phyloP scores from a whole-genome alignment of 2,329 filamentous ascomycete species.

The Ophiostoma angusticollis region DNA sequence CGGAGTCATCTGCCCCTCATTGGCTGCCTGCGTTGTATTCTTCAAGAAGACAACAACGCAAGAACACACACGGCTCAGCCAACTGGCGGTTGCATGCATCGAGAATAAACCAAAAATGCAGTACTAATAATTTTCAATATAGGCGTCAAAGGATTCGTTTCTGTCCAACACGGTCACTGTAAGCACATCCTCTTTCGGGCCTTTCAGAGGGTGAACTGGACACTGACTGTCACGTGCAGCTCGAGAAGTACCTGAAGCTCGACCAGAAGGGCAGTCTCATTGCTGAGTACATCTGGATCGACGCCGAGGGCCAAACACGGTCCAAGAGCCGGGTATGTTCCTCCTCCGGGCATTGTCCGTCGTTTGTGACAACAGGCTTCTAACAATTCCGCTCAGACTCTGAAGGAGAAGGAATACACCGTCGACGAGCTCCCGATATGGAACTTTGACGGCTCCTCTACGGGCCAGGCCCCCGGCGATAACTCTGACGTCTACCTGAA shows the following conservation, averaged over 20 bases:
- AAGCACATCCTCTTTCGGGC: not conserved
- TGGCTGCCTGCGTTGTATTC: constrained; percentile 1
- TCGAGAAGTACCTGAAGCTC: constrained; percentile 83
- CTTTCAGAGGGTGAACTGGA: not conserved
- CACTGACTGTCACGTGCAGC: constrained; percentile 38
- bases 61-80: too few species aligned
- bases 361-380: not conserved
- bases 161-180: constrained; percentile 10
- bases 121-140: too few species aligned
- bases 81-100: too few species aligned
- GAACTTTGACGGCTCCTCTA: constrained; percentile 71
- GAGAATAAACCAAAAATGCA: too few species aligned
- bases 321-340: constrained; percentile 88
- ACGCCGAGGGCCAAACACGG: constrained; percentile 67
- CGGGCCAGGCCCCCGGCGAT: constrained; percentile 61
- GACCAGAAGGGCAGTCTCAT: constrained; percentile 81
- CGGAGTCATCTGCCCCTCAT: not conserved
- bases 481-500: constrained; percentile 55
- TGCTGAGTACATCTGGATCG: constrained; percentile 63
- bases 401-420: constrained; percentile 15
- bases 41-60: too few species aligned
- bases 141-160: too few species aligned
- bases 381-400: constrained; percentile 9
- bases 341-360: constrained; percentile 5
- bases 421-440: constrained; percentile 55